Evolutionary conservation across 306 rosid species (phyloP), one percentile per base, ranked within the genome.

Genomic region (Leucaena leucocephala): DNA sequence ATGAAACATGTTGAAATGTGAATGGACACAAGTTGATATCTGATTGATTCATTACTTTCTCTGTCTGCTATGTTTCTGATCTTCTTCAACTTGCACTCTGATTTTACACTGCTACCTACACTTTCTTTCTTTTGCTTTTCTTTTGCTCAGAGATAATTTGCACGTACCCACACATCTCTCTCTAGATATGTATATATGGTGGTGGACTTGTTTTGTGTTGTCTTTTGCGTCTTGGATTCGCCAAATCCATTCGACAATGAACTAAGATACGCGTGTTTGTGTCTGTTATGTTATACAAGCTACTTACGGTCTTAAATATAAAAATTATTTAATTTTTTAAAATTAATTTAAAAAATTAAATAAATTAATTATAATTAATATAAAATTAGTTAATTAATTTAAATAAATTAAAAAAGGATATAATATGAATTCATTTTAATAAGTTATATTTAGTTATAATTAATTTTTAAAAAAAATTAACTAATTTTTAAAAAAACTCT

Each of bases 51-150:
- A 12, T 50, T 5, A 13, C 5, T 17, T 10, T 38, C 63, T 49
- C 12, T 12, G 6, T 11, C 34, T 27, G 27, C 27, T 27, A 27
- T 38, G 46, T 49, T 4, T 14, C 63, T 52, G 49, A 63, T 42
- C 16, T 6, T 39, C 38, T 54, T 78, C 81, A 78, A 55, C 68
- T 78, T 78, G 75, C 19, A 42, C 35, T 78, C 54, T 68, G 44
- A 55, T 67, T 42, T 77, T 54, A 3, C 34, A 8, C 80, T 19
- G 74, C 73, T n/a, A 65, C 69, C 39, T 5, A 40, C 43, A 15
- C 15, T 42, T 42, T 57, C 59, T 55, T 42, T 54, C 43, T 44
- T 76, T 22, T 15, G 34, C 66, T 77, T 68, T 12, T 45, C 27
- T 0, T 54, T 50, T 69, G 11, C 68, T 52, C 68, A 36, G 33